Evolutionary conservation across 2,329 filamentous ascomycete species (phyloP), one percentile per base, ranked within the genome.

Genomic region (Exophiala xenobiotica): DNA sequence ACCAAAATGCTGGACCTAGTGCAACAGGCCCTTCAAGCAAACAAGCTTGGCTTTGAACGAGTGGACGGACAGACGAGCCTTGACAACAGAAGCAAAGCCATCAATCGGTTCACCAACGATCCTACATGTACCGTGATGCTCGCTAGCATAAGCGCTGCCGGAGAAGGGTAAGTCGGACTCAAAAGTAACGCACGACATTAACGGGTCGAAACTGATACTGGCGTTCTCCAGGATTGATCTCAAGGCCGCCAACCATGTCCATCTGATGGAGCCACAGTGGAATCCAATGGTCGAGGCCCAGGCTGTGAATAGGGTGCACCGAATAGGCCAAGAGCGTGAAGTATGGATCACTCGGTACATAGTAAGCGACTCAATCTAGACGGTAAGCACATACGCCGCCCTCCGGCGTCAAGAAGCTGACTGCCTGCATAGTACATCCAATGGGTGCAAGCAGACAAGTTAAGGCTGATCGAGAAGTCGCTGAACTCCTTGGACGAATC

Each of bases 41-140:
- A 61, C 1, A 27, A 54, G 0, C 66, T 76, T 1, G 33, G 51
- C 3, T 53, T 41, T 11, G 19, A 29, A 11, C 68, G 73, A 0
- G 74, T 80, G 3, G 75, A 80, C 38, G 77, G 77, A 1, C 64
- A 69, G 0, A 70, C 64, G 7, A 63, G 69, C 0, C 64, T 72
- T 1, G 49, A 53, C 0, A 63, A 70, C 18, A 62, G 76, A 0
- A 67, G 75, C 22, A 57, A 53, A 0, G 71, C 69, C 0, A 62
- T 80, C 0, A 59, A 71, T 0, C 54, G 65, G 0, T 78, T 79
- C 39, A 61, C 62, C 0, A 53, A 55, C 0, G 55, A 64, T 0
- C 27, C 51, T 0, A 24, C 14, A 1, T 62, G 61, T 47, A 57
- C 18, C 1, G 54, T 69, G 0, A 64, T 71, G 44, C 61, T 71